Conservation (phyloP, 345 rosid genomes). For the Syzygium grande region DNA sequence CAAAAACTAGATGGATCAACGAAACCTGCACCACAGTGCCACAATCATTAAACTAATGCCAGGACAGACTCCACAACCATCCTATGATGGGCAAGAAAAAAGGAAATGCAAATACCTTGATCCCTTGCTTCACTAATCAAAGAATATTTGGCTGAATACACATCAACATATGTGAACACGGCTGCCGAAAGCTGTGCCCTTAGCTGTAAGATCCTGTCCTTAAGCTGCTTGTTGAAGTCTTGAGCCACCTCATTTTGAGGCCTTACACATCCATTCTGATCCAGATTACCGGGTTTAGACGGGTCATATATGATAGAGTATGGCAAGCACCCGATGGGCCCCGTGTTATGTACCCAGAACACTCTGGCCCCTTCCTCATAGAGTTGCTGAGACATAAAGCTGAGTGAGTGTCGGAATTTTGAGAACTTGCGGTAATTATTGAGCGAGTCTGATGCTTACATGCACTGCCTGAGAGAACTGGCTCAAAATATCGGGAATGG, state of each 20-base stretch:
- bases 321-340: constrained; percentile 81
- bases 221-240: constrained; percentile 65
- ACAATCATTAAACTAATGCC: background rate
- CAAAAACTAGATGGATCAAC: constrained; percentile 56
- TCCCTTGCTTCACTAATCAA: constrained; percentile 36
- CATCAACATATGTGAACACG: constrained; percentile 52
- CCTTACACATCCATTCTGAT: constrained; percentile 51
- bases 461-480: constrained; percentile 43
- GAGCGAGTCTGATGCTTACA: constrained; percentile 15
- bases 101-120: constrained; percentile 28
- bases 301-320: constrained; percentile 22
- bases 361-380: constrained; percentile 69
- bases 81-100: background rate
- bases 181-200: constrained; percentile 36
- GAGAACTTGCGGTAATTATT: background rate
- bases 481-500: constrained; percentile 45
- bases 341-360: constrained; percentile 80
- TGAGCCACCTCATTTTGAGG: constrained; percentile 46
- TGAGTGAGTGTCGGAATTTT: background rate
- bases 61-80: background rate
- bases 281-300: constrained; percentile 17
- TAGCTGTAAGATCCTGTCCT: constrained; percentile 27
- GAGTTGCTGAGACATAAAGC: constrained; percentile 30
- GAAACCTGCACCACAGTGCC: constrained; percentile 37
- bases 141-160: constrained; percentile 54